Evolutionary conservation across 805 yeast species (phyloP), one percentile per base, ranked within the genome.

Genomic region (Wickerhamomyces subpelliculosus): DNA sequence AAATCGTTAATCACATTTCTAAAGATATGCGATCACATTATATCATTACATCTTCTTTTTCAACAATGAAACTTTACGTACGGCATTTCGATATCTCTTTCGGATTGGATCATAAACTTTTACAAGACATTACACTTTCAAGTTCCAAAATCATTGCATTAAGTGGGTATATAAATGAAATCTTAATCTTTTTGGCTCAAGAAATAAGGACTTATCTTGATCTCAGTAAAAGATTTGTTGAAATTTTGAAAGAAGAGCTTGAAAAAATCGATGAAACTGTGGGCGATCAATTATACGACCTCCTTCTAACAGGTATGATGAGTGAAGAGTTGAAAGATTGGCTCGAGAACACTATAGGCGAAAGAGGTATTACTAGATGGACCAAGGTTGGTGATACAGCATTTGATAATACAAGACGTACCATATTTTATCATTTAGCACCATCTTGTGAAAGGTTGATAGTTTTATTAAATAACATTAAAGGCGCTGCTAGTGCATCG

Each of bases 341-440:
- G 78, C 61, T 84, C 51, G 67, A 73, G 18, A 79, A 80, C 46
- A 75, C 78, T 34, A 61, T 83, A 25, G 88, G 85, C 0, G 87
- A 80, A 43, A 62, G 83, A 43, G 84, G 84, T 22, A 54, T 74
- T 16, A 74, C 72, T 43, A 65, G 74, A 45, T 73, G 86, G 73
- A 58, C 61, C 3, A 69, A 67, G 37, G 36, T 69, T 14, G 80
- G 83, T 0, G 68, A 65, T 26, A 56, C 65, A 2, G 62, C 71
- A 12, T 80, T 72, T 49, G 81, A 78, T 31, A 60, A 61, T 32
- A 57, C 72, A 1, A 59, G 78, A 38, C 70, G 74, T 39, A 55
- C 63, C 0, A 45, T 75, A 1, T 71, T 73, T 39, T 63, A 73
- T 30, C 69, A 71, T 28, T 41, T 79, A 17, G 62, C 80, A 8